Evolutionary conservation across 1,284 basidiomycete species (phyloP), one percentile per base, ranked within the genome.

Genomic region (Moniliella sp.): DNA sequence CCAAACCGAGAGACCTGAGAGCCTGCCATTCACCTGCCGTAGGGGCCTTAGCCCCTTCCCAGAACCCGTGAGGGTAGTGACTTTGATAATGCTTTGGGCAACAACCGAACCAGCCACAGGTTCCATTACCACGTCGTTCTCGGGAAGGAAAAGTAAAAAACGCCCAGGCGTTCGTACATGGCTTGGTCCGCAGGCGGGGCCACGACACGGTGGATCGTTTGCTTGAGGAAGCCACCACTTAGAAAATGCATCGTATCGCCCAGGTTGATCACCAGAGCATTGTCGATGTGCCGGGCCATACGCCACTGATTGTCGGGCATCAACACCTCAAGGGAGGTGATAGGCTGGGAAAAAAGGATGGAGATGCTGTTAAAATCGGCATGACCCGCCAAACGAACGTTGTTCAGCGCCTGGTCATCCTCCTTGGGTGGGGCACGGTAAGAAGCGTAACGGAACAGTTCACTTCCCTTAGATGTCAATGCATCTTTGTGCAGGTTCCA

Each of bases 331-430:
- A 65, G 50, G 13, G 55, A 58, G 0, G 62, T 62, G 39, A 65
- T 61, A 2, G 64, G 64, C 32, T 64, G 62, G 2, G 50, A 57
- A 54, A 62, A 65, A 23, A 65, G 57, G 31, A 64, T 52, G 13
- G 59, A 61, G 25, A 62, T 62, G 17, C 48, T 40, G 29, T 64
- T 63, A 38, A 63, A 65, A 34, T 65, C 64, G 18, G 61, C 62
- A 37, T 65, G 64, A 11, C 63, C 63, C 45, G 64, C 62, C 29
- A 65, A 52, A 1, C 61, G 40, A 0, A 64, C 49, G 2, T 61
- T 62, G 12, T 57, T 59, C 11, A 61, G 42, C 8, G 50, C 42
- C 14, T 57, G 44, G 18, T 53, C 44, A 5, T 61, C 63, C 18
- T 36, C 35, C 36, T 58, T 42, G 15, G 49, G 40, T 2, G 62